These are phyloP conservation scores for Calocybe indica DNA, from an alignment of 768 basidiomycete genomes.

Conservation along the genomic window DNA sequence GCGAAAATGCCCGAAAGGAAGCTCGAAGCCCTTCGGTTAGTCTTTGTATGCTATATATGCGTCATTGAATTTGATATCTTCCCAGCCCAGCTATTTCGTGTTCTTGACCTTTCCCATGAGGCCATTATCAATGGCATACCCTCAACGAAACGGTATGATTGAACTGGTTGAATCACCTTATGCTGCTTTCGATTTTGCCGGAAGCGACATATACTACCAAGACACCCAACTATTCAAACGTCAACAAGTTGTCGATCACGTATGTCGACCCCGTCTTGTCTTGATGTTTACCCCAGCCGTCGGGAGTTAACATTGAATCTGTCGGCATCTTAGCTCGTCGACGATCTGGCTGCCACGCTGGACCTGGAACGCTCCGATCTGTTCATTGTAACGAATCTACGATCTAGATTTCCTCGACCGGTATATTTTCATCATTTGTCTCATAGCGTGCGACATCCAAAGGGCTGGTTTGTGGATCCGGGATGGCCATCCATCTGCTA, in stretches of 20 bases:
- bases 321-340: slow-evolving; percentile 56
- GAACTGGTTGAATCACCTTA: not conserved
- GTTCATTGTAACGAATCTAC: slow-evolving; percentile 53
- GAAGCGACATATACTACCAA: slow-evolving; percentile 84
- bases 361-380: slow-evolving; percentile 67
- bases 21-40: slow-evolving; percentile 34
- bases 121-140: slow-evolving; percentile 50
- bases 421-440: slow-evolving; percentile 1
- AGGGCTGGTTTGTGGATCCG: slow-evolving; percentile 74
- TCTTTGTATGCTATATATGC: slow-evolving; percentile 9
- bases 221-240: slow-evolving; percentile 74
- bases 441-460: slow-evolving; percentile 84
- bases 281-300: not conserved
- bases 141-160: slow-evolving; percentile 55
- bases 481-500: slow-evolving; percentile 50
- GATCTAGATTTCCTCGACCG: not conserved
- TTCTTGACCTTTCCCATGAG: slow-evolving; percentile 67
- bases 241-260: slow-evolving; percentile 77
- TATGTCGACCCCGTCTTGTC: slow-evolving; percentile 20
- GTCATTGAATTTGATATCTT: not conserved
- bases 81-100: slow-evolving; percentile 62
- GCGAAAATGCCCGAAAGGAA: slow-evolving; percentile 27
- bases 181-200: slow-evolving; percentile 5
- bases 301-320: too few species aligned
- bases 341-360: slow-evolving; percentile 85